Base-by-base conservation (phyloP, 495 filamentous ascomycete species). In the Astrocystis sublimbata region DNA sequence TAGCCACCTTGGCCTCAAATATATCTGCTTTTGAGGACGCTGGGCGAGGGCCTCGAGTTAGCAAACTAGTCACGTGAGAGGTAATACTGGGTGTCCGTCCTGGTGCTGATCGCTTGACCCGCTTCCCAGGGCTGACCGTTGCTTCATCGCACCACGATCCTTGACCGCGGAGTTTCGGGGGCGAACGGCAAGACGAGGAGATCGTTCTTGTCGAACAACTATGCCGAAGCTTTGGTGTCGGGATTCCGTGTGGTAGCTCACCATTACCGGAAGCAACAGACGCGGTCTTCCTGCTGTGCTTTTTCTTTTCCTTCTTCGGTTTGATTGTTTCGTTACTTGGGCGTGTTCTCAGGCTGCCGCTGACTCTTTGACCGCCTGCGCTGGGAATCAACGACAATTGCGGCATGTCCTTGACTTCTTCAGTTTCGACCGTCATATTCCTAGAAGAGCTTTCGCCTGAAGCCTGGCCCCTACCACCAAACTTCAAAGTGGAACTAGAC, bases 341-440 rank as follows among this genome's bases (percentile, higher is more conserved):
- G 71, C 96, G 96, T 66, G 89, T 84, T 64, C 93, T 87, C 43
- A 98, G 76, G 66, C 90, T 96, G 28, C 88, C 89, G 63, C 81
- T 81, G 17, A 82, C 78, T 26, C 83, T 82, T 64, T 89, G 85
- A 41, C 88, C 85, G 24, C 85, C 86, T 5, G 84, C 78, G 13
- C 82, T 88, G 26, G 89, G 83, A 24, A 88, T 87, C 31, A 96
- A 74, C 12, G 91, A 88, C n/a, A 96, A 86, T 68, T 96, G 93
- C 6, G 91, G 92, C 35, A 97, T 90, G 15, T 94, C 93, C 35
- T 84, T 89, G 50, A 98, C 96, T 4, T 92, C 96, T 78, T 98
- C 94, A 4, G 94, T 98, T 76, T 98, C 94, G 12, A 98, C 93
- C 38, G 91, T 97, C 94, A 98, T 98, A 65, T 91, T 96, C 67